Base-by-base conservation (phyloP, 306 rosid genomes). In the Prunus persica region DNA sequence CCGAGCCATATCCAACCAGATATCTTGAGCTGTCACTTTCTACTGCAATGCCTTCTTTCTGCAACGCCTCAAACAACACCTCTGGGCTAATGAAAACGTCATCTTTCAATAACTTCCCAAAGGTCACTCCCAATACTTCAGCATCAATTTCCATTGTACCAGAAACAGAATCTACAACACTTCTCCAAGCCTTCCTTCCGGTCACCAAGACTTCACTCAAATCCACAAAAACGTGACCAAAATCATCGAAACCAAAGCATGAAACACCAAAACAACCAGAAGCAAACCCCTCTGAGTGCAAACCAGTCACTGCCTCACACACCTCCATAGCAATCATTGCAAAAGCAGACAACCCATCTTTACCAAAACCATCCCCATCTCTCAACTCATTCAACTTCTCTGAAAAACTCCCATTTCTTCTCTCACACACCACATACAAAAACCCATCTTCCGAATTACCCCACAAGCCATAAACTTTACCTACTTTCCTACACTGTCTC, bases 381-480 rank as follows among this genome's bases (percentile, higher is more conserved):
- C 73, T 61, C 81, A 84, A 78, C 45, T 69, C 79, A 69, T 67
- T 51, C 20, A 80, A 72, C 88, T 80, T 86, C 56, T 88, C 89
- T 34, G 52, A 27, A 43, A 93, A 30, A 69, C 77, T 60, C 24
- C 73, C 72, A 10, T 65, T 67, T 19, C 43, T 65, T 50, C 85
- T 80, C 88, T 85, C 95, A 67, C 89, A 85, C n/a, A 85, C 96
- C 63, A 94, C 12, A 82, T 82, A 83, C 67, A 94, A 65, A 77
- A 73, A 61, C 74, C 93, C 93, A 74, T 81, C 88, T 55, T 68
- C 87, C 86, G 79, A 78, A 76, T 92, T 87, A 25, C 93, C 82
- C 97, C 98, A 94, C 81, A 92, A 43, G 38, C 97, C 97, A 86
- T 82, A 92, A 84, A 78, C 90, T 69, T 78, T 66, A 79, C 87